Conservation (phyloP, 1,284 basidiomycete genomes). For the Inonotus obliquus region DNA sequence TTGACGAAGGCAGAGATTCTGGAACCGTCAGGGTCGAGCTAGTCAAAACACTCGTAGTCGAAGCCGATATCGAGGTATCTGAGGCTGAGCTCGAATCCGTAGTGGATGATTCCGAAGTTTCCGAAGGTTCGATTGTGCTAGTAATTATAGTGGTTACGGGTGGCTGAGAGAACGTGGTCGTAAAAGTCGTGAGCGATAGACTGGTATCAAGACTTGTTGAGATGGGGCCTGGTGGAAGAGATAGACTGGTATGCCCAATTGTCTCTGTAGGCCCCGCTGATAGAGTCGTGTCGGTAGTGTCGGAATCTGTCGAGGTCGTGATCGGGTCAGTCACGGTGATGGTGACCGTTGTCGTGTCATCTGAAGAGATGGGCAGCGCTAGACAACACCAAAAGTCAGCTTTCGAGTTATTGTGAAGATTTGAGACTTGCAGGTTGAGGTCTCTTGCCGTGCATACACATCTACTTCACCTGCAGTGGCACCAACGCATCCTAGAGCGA, state of each 20-base stretch:
- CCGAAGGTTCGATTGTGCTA: neutral
- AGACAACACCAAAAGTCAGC: neutral
- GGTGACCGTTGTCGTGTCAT: neutral
- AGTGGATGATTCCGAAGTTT: neutral
- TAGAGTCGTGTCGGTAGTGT: neutral
- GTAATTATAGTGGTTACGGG: conserved; percentile 1
- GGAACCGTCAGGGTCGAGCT: conserved; percentile 5
- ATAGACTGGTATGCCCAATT: neutral
- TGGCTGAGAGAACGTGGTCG: neutral
- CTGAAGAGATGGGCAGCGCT: neutral
- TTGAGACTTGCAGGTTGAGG: neutral
- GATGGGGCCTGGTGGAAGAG: neutral
- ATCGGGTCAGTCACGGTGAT: neutral
- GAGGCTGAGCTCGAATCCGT: neutral
- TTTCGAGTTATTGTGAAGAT: no score
- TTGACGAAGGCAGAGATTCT: neutral
- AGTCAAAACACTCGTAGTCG: neutral
- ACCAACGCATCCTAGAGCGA: neutral
- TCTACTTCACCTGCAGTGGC: neutral
- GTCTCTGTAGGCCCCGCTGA: neutral
- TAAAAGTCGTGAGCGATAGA: neutral
- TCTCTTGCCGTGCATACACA: neutral
- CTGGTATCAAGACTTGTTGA: neutral
- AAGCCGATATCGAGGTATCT: neutral
- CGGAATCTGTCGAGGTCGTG: neutral